Evolutionary conservation across 345 rosid genomes (phyloP).

Genomic region (Gossypium thurberi): DNA sequence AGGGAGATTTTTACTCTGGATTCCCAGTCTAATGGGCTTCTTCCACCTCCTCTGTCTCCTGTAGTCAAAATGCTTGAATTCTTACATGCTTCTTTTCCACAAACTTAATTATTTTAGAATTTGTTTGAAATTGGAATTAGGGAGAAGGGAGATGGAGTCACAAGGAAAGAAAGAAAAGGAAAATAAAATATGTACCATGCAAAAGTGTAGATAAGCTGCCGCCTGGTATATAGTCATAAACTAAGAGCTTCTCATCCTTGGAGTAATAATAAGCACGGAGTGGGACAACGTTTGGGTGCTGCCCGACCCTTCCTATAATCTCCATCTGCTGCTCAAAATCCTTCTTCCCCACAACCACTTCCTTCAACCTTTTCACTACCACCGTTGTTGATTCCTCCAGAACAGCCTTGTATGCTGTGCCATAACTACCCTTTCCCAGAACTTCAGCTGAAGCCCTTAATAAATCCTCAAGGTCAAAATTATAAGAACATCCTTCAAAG

Average conservation of each 20-base stretch:
- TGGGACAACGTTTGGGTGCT: slow-evolving; percentile 61
- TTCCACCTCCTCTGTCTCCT: slow-evolving; percentile 54
- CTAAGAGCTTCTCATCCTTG: slow-evolving; percentile 86
- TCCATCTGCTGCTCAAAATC: slow-evolving; percentile 97
- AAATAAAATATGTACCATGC: slow-evolving; percentile 49
- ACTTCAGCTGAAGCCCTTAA: slow-evolving; percentile 94
- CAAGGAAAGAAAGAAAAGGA: not conserved
- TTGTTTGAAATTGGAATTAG: not conserved
- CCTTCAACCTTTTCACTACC: slow-evolving; percentile 84
- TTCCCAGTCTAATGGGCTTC: slow-evolving; percentile 64
- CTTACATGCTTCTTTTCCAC: not conserved
- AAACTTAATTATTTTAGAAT: not conserved
- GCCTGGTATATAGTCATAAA: slow-evolving; percentile 50
- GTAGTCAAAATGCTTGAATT: slow-evolving; percentile 14
- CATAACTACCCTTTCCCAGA: slow-evolving; percentile 86
- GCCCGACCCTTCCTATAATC: slow-evolving; percentile 54
- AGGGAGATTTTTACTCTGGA: slow-evolving; percentile 60
- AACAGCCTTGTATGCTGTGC: slow-evolving; percentile 85
- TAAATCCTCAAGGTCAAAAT: slow-evolving; percentile 81
- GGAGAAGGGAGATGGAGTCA: not conserved
- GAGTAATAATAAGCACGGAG: slow-evolving; percentile 88
- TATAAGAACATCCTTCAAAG: slow-evolving; percentile 74
- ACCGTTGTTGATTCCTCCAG: slow-evolving; percentile 84
- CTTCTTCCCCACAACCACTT: slow-evolving; percentile 66
- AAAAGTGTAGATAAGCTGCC: slow-evolving; percentile 66